Base-by-base conservation (phyloP, 1,284 basidiomycete species). In the Trichosporon ovoides region DNA sequence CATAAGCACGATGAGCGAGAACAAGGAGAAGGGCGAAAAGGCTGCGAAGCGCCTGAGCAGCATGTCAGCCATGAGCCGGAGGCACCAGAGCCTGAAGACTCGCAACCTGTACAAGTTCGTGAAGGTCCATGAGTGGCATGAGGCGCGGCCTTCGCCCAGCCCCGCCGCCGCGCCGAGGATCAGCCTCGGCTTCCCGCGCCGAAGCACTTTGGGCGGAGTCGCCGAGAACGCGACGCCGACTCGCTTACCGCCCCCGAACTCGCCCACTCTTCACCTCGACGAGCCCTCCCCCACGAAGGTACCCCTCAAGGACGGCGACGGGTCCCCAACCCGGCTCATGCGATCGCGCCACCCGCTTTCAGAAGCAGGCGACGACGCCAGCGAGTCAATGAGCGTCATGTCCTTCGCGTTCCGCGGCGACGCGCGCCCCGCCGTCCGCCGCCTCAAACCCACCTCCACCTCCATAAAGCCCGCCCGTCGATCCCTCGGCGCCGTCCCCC, bases 81-180 rank as follows among this genome's bases (percentile, higher is more conserved):
- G 88, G 61, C 85, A 83, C 61, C 80, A 84, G 18, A 84, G 87
- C 56, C 83, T 86, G 12, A 87, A 85, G 71, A 86, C 90, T n/a
- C 82, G 92, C 55, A 95, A 95, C 78, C 65, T 95, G 70, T 95
- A 96, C 69, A 88, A 74, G 71, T 77, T 78, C 52, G 54, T 77
- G 56, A 76, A 91, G 85, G 90, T 94, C 59, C 87, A 92, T 76
- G 91, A 86, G 11, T 94, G 91, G 91, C 69, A 76, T 64, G 50
- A 63, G 55, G 52, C 58, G 48, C 38, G 49, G 40, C 35, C 34
- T 24, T n/a, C 53, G 33, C n/a, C n/a, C n/a, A n/a, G n/a, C n/a
- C n/a, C n/a, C n/a, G n/a, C n/a, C n/a, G n/a, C n/a, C n/a, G 50
- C 49, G 38, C 55, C 7, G 22, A 28, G 20, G 3, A 24, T 19